Percentiles rank a stretch among this genome's conserved stretches.
phyloP scores from a whole-genome alignment of 345 rosid genomes.

The Lepidium didymum region DNA sequence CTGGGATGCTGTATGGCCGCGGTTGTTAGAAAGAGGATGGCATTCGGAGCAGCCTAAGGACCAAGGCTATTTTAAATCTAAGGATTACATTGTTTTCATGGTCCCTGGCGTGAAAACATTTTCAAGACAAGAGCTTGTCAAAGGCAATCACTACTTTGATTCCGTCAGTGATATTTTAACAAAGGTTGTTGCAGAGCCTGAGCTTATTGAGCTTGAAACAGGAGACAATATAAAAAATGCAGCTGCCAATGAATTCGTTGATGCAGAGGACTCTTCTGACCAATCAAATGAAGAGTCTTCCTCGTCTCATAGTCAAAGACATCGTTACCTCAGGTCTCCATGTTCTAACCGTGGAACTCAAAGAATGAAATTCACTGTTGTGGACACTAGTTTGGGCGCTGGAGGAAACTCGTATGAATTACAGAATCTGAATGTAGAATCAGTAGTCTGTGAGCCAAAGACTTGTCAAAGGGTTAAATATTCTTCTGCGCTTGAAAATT shows the following conservation, averaged over 20 bases:
- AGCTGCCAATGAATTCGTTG: slow-evolving; percentile 21
- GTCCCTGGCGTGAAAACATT: slow-evolving; percentile 61
- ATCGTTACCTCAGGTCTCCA: slow-evolving; percentile 56
- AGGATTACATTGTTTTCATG: slow-evolving; percentile 52
- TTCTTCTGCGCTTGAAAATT: slow-evolving; percentile 15
- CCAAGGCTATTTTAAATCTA: slow-evolving; percentile 34
- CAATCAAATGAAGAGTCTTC: slow-evolving; percentile 37
- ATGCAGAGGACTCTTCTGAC: slow-evolving; percentile 30
- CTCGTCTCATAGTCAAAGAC: slow-evolving; percentile 22
- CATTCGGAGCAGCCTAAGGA: slow-evolving; percentile 61
- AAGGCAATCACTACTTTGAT: slow-evolving; percentile 66
- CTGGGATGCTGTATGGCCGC: slow-evolving; percentile 90
- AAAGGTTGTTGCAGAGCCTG: slow-evolving; percentile 62
- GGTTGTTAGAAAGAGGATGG: slow-evolving; percentile 75
- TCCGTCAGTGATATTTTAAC: slow-evolving; percentile 59
- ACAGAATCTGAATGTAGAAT: slow-evolving; percentile 34
- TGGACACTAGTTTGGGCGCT: slow-evolving; percentile 47
- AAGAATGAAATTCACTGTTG: slow-evolving; percentile 47
- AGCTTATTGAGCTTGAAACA: slow-evolving; percentile 51
- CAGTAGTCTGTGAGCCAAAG: slow-evolving; percentile 26
- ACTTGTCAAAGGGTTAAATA: slow-evolving; percentile 14
- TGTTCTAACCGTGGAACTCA: slow-evolving; percentile 32
- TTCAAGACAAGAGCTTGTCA: slow-evolving; percentile 57
- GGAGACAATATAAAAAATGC: slow-evolving; percentile 29
- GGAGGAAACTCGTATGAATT: slow-evolving; percentile 42